Conservation (phyloP, 495 filamentous ascomycete genomes). For the Trichoderma orchidacearum region DNA sequence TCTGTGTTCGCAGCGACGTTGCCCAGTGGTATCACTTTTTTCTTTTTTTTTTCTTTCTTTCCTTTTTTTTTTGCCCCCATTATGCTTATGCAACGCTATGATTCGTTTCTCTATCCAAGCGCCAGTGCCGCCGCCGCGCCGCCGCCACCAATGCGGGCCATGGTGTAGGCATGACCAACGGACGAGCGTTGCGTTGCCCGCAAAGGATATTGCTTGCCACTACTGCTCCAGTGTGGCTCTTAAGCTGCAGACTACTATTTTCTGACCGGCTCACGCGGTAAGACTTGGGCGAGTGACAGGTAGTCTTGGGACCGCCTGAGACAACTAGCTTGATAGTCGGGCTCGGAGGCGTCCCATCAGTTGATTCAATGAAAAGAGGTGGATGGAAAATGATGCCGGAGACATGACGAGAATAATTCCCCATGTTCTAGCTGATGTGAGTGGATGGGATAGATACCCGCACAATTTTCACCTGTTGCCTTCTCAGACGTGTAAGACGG, state of each 20-base stretch:
- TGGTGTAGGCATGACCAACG: neutral
- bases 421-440: no score
- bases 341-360: neutral
- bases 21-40: neutral
- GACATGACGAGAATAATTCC: no score
- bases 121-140: neutral
- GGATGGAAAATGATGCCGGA: no score
- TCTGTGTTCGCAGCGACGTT: no score
- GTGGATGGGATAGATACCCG: no score
- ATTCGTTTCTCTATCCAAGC: neutral
- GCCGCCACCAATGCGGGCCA: neutral
- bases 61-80: neutral
- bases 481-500: no score
- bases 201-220: neutral
- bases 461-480: no score
- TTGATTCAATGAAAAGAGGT: neutral
- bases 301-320: neutral
- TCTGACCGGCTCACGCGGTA: neutral
- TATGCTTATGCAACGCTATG: neutral
- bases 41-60: neutral
- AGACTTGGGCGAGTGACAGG: neutral
- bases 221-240: neutral
- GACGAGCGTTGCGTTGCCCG: neutral
- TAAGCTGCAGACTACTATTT: neutral
- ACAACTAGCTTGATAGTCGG: neutral